These are phyloP conservation scores for Fusarium pseudoanthophilum DNA, from an alignment of 2,329 filamentous ascomycete species.

Conservation along the genomic window DNA sequence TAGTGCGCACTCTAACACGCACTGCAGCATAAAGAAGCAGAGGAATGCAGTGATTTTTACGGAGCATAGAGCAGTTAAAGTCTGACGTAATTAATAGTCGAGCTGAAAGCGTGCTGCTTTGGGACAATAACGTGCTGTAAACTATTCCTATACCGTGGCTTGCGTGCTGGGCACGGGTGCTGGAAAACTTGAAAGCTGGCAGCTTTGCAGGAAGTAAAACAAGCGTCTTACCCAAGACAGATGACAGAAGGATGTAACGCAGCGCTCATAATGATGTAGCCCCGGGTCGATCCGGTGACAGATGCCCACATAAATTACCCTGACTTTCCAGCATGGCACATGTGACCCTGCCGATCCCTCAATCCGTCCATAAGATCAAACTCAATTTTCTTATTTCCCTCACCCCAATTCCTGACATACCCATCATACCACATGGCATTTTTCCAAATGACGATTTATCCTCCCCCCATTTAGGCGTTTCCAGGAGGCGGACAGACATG, in stretches of 20 bases:
- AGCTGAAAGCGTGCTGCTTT: background rate
- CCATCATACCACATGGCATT: background rate
- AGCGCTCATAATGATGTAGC: background rate
- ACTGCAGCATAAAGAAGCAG: fast-evolving
- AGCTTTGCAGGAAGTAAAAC: background rate
- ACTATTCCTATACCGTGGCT: too few relatives aligned
- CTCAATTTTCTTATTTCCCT: background rate
- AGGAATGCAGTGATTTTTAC: background rate
- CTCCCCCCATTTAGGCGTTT: background rate
- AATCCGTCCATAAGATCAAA: background rate
- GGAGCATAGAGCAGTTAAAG: too few relatives aligned
- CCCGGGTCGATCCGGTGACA: background rate
- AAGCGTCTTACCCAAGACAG: background rate
- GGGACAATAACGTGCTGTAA: too few relatives aligned
- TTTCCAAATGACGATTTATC: background rate
- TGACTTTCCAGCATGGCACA: background rate
- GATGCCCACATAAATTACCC: too few relatives aligned
- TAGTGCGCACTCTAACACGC: background rate
- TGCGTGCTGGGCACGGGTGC: background rate
- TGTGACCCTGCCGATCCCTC: background rate
- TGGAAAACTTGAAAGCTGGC: background rate
- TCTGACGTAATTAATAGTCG: background rate
- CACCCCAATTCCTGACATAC: background rate
- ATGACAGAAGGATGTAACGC: background rate
- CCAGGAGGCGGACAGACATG: background rate